Evolutionary conservation across 78 protist species (phyloP).

Genomic region (Goniomonas avonlea): DNA sequence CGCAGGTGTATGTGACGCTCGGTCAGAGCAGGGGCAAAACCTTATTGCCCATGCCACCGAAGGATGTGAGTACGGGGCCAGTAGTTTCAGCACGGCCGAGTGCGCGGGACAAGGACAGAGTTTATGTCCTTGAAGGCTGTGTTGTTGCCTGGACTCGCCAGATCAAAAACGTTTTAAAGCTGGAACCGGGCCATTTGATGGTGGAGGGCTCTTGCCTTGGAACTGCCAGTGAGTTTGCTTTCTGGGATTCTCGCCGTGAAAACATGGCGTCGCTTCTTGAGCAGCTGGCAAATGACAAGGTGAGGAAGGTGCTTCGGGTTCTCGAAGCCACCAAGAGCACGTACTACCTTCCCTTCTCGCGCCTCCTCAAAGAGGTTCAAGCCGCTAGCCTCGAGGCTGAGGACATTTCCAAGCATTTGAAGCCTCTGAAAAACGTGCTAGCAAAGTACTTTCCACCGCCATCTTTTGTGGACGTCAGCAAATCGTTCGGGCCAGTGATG

Average conservation of each 20-base stretch:
- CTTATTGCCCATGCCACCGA: constrained; percentile 13
- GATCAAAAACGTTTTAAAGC: constrained; percentile 11
- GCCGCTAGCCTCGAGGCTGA: background rate
- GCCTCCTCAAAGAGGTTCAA: background rate
- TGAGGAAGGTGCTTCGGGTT: constrained; percentile 5
- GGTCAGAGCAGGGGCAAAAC: constrained; percentile 24
- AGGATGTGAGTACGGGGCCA: background rate
- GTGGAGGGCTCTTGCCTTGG: background rate
- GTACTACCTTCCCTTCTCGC: constrained; percentile 2
- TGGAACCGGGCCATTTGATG: background rate
- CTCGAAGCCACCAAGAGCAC: constrained; percentile 23
- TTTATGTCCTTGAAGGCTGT: constrained; percentile 17
- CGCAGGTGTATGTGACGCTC: constrained; percentile 3
- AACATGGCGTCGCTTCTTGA: background rate
- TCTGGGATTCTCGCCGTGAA: background rate
- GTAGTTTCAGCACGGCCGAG: background rate
- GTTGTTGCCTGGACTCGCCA: constrained; percentile 11
- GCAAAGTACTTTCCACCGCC: background rate
- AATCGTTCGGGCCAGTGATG: background rate
- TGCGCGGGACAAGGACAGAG: constrained; percentile 10
- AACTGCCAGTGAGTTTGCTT: background rate
- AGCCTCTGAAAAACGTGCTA: background rate
- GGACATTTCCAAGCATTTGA: background rate
- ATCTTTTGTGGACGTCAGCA: background rate
- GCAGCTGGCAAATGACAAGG: constrained; percentile 2